A percentile compares a stretch with the other conserved stretches of the same genome.
phyloP scores from a whole-genome alignment of 352 stramenopile species.

The Globisporangium nunn region DNA sequence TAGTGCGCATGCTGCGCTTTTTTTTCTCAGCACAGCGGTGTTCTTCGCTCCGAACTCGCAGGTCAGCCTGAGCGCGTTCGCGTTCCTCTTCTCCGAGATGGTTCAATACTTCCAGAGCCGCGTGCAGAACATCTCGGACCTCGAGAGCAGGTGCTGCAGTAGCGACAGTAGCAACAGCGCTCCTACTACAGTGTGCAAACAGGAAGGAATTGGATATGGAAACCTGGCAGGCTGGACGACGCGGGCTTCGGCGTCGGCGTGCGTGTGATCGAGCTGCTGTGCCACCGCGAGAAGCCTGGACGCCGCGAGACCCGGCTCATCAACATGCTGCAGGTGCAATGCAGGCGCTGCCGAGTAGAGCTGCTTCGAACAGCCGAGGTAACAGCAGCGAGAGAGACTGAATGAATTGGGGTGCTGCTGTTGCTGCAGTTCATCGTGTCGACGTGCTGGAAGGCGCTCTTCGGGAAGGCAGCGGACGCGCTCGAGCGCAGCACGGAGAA shows the following conservation, averaged over 20 bases:
- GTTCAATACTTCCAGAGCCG: slow-evolving; percentile 97
- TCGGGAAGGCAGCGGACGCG: slow-evolving; percentile 94
- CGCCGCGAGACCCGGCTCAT: slow-evolving; percentile 80
- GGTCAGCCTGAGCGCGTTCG: slow-evolving; percentile 93
- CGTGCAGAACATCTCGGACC: slow-evolving; percentile 93
- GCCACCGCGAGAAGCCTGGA: slow-evolving; percentile 76
- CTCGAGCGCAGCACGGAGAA: slow-evolving; percentile 96
- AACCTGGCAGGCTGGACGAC: slow-evolving; percentile 75
- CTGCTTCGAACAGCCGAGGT: too few relatives aligned
- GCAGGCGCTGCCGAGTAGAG: too few relatives aligned
- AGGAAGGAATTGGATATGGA: too few relatives aligned
- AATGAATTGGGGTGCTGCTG: not conserved
- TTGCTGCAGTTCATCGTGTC: slow-evolving; percentile 86
- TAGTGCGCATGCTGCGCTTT: too few relatives aligned
- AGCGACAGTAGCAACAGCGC: too few relatives aligned
- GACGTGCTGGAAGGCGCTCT: slow-evolving; percentile 93
- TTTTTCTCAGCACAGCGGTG: too few relatives aligned
- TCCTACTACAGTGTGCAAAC: too few relatives aligned
- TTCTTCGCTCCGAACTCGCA: slow-evolving; percentile 10
- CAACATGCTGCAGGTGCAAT: slow-evolving; percentile 49
- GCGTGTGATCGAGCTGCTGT: slow-evolving; percentile 92
- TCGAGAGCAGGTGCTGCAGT: slow-evolving; percentile 82
- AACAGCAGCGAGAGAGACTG: not conserved
- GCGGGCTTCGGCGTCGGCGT: slow-evolving; percentile 94
- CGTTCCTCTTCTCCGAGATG: slow-evolving; percentile 97